Evolutionary conservation across 2,329 filamentous ascomycete species (phyloP).

Genomic region (Setomelanomma holmii): DNA sequence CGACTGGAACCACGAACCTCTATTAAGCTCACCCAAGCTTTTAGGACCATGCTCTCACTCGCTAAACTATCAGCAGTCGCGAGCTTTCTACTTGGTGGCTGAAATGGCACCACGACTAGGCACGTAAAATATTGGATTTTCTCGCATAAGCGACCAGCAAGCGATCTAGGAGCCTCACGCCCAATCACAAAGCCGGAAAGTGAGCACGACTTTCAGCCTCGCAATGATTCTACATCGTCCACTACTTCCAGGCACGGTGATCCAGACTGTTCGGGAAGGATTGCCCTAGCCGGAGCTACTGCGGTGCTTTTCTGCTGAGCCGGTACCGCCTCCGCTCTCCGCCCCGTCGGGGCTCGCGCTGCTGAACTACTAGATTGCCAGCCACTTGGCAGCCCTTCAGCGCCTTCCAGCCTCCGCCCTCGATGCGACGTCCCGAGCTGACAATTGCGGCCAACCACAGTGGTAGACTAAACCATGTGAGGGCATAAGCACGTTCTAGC

Average conservation of each 20-base stretch:
- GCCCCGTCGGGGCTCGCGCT: not conserved
- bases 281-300: not conserved
- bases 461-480: slow-evolving; percentile 3
- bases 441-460: not conserved
- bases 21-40: not conserved
- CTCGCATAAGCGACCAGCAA: not conserved
- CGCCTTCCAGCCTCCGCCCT: not conserved
- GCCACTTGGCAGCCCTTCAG: slow-evolving; percentile 5
- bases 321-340: not conserved
- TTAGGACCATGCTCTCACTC: not conserved
- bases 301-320: not conserved
- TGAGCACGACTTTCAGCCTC: slow-evolving; percentile 12
- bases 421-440: not conserved
- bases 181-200: not conserved
- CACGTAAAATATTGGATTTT: not conserved
- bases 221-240: slow-evolving; percentile 5
- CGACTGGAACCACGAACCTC: not conserved
- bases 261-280: not conserved
- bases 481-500: not conserved
- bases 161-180: not conserved
- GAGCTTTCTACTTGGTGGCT: not conserved
- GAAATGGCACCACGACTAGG: not conserved
- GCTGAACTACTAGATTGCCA: not conserved
- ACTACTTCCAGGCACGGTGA: not conserved
- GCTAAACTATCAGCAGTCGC: not conserved